phyloP scores from a whole-genome alignment of 176 grass and related monocot species.

The Pontederia paniculata region DNA sequence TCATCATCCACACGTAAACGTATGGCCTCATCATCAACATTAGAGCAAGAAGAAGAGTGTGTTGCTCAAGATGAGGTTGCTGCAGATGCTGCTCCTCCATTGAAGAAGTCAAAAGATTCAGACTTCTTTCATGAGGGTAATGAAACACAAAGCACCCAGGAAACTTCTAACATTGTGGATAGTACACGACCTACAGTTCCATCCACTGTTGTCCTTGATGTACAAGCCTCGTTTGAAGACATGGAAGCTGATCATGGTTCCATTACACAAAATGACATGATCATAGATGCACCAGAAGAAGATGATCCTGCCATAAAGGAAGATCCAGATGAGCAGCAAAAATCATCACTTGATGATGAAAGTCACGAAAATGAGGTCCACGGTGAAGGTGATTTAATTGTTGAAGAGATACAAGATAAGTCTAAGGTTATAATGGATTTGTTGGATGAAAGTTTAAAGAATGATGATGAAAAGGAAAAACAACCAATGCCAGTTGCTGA shows the following conservation, averaged over 20 bases:
- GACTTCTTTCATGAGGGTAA: conserved; percentile 29
- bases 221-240: conserved; percentile 39
- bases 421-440: conserved; percentile 23
- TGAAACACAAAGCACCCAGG: conserved; percentile 28
- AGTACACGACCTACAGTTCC: conserved; percentile 23
- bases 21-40: conserved; percentile 20
- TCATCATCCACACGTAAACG: conserved; percentile 50
- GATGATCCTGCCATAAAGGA: conserved; percentile 47
- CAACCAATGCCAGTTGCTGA: conserved; percentile 28
- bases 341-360: conserved; percentile 21
- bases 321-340: conserved; percentile 36
- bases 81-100: conserved; percentile 40
- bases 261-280: conserved; percentile 25
- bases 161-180: conserved; percentile 26
- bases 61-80: conserved; percentile 33
- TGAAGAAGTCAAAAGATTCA: conserved; percentile 74
- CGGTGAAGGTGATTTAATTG: conserved; percentile 23
- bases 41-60: conserved; percentile 27
- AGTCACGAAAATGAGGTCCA: conserved; percentile 43
- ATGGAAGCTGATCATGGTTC: conserved; percentile 53
- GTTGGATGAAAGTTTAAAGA: conserved; percentile 7
- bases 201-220: conserved; percentile 31
- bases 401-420: conserved; percentile 36
- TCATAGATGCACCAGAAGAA: conserved; percentile 27
- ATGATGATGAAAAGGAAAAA: conserved; percentile 38